Evolutionary conservation across 148 eudicot species (phyloP).

Genomic region (Persicaria maculosa): DNA sequence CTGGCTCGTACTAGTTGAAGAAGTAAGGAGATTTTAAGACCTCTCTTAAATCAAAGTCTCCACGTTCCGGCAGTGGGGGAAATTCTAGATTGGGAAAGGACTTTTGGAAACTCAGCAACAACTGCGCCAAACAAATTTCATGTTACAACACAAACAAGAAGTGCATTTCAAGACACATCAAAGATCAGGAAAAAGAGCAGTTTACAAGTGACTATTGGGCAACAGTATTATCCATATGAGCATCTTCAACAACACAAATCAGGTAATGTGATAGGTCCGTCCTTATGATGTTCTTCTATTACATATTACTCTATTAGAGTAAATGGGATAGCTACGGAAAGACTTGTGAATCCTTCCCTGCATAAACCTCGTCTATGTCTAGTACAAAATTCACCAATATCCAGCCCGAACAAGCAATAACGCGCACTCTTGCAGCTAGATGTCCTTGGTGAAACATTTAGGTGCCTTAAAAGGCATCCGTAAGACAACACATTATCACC

Average conservation of each 20-base stretch:
- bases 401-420: not conserved
- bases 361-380: not conserved
- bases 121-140: constrained; percentile 29
- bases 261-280: not conserved
- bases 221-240: not conserved
- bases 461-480: too few species aligned
- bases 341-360: not conserved
- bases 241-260: not conserved
- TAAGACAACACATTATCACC: too few species aligned
- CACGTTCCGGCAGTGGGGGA: constrained; percentile 92
- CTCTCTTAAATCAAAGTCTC: constrained; percentile 79
- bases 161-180: not conserved
- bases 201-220: not conserved
- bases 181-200: not conserved
- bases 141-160: not conserved
- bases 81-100: constrained; percentile 58
- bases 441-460: too few species aligned
- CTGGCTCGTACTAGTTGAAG: constrained; percentile 45
- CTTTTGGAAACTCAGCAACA: constrained; percentile 61
- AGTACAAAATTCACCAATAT: not conserved
- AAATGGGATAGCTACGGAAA: not conserved
- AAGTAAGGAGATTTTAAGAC: constrained; percentile 75
- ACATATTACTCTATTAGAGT: not conserved
- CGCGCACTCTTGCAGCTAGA: not conserved
- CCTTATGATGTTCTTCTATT: not conserved